Conservation (phyloP, 805 yeast genomes). For the Ogataea ganodermae region DNA sequence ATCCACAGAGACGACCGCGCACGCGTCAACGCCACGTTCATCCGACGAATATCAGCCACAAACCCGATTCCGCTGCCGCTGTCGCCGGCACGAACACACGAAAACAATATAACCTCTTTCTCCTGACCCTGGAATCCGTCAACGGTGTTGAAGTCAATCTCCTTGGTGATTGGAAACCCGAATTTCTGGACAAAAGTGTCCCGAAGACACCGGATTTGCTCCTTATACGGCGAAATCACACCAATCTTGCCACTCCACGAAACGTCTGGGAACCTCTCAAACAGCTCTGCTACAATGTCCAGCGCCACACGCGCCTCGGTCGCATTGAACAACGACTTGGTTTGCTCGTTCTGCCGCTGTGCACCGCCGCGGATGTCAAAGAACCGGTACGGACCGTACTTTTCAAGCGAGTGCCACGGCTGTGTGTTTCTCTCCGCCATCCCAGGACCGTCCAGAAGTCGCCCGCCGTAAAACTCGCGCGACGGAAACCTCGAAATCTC, state of each 20-base stretch:
- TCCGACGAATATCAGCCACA: constrained; percentile 85
- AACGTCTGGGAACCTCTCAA: constrained; percentile 46
- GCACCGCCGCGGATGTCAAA: constrained; percentile 61
- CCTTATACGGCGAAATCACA: constrained; percentile 92
- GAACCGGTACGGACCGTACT: constrained; percentile 76
- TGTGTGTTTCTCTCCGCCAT: constrained; percentile 61
- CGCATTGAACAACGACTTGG: constrained; percentile 70
- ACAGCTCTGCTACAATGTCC: constrained; percentile 60
- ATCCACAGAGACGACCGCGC: constrained; percentile 93
- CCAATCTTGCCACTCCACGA: constrained; percentile 79
- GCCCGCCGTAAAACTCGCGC: constrained; percentile 71
- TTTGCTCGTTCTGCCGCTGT: constrained; percentile 63
- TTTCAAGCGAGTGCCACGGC: constrained; percentile 68
- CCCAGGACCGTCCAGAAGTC: constrained; percentile 74
- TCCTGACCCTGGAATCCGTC: constrained; percentile 99
- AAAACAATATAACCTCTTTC: constrained; percentile 87
- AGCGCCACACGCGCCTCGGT: constrained; percentile 75
- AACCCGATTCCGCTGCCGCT: constrained; percentile 75
- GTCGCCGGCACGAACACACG: constrained; percentile 90
- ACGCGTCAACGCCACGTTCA: constrained; percentile 96
- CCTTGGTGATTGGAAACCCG: constrained; percentile 63
- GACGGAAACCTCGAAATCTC: constrained; percentile 87
- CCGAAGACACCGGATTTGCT: constrained; percentile 67
- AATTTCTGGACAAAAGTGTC: constrained; percentile 56
- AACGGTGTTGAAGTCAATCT: constrained; percentile 87